These are phyloP conservation scores for Calocybe cyanea DNA, from an alignment of 768 basidiomycete species.

Conservation along the genomic window DNA sequence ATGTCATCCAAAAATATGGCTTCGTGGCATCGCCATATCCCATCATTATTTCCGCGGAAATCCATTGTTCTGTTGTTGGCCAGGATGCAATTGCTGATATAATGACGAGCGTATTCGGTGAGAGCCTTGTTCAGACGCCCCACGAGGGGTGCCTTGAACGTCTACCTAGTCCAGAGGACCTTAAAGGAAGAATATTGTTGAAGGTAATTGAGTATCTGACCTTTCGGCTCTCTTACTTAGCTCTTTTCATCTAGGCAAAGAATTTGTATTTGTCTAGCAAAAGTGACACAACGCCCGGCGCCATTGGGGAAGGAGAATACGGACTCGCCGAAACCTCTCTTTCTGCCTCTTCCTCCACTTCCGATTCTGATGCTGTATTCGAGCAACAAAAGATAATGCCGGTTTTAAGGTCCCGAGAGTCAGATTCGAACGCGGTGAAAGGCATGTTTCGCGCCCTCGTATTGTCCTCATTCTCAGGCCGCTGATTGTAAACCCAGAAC, in stretches of 20 bases:
- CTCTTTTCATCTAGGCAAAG: constrained; percentile 51
- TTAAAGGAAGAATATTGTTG: constrained; percentile 76
- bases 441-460: too few relatives aligned
- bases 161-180: constrained; percentile 85
- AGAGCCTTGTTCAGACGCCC: constrained; percentile 29
- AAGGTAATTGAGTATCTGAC: constrained; percentile 49
- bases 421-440: constrained; percentile 24
- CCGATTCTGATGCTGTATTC: constrained; percentile 32
- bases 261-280: constrained; percentile 51
- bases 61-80: constrained; percentile 73
- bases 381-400: constrained; percentile 19
- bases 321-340: constrained; percentile 19
- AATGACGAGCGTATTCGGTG: constrained; percentile 45
- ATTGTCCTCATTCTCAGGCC: too few relatives aligned
- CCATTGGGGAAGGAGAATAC: constrained; percentile 17
- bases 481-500: constrained; percentile 17
- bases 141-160: constrained; percentile 42
- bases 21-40: constrained; percentile 94
- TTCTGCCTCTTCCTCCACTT: constrained; percentile 26
- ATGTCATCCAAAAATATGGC: constrained; percentile 87
- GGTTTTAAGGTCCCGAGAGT: constrained; percentile 17
- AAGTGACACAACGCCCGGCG: constrained; percentile 15
- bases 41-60: constrained; percentile 95
- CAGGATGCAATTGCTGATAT: constrained; percentile 47
- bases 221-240: not conserved